Evolutionary conservation across 2,329 filamentous ascomycete species (phyloP).

Genomic region (Pyrenophora tritici-repentis): DNA sequence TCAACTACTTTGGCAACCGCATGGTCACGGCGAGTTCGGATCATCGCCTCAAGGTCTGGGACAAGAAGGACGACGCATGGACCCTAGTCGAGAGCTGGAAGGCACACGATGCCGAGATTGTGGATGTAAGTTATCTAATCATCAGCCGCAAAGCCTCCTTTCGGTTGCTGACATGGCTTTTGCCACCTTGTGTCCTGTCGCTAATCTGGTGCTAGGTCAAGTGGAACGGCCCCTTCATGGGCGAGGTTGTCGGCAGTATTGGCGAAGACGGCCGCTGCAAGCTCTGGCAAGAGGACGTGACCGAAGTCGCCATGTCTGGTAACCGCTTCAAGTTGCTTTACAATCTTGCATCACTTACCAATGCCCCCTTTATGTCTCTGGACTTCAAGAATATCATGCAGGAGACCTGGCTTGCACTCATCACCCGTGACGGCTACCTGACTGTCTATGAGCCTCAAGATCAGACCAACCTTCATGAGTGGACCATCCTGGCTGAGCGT

Average conservation of each 20-base stretch:
- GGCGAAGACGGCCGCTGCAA: constrained; percentile 89
- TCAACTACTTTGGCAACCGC: constrained; percentile 90
- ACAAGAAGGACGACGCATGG: constrained; percentile 78
- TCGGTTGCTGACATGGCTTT: constrained; percentile 25
- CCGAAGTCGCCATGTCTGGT: constrained; percentile 72
- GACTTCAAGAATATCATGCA: constrained; percentile 84
- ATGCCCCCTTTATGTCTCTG: constrained; percentile 74
- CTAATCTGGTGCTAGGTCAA: constrained; percentile 66
- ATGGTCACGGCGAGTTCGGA: constrained; percentile 91
- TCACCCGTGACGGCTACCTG: constrained; percentile 80
- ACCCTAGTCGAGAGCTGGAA: constrained; percentile 83
- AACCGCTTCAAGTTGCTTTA: constrained; percentile 77
- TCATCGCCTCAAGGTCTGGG: constrained; percentile 90
- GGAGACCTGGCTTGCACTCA: constrained; percentile 83
- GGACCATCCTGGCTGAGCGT: constrained; percentile 75
- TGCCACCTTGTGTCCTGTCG: constrained; percentile 19
- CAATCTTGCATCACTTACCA: constrained; percentile 68
- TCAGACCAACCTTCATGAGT: constrained; percentile 79
- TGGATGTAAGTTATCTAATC: constrained; percentile 67
- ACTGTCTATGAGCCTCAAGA: constrained; percentile 84
- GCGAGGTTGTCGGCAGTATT: constrained; percentile 85
- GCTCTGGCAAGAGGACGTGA: constrained; percentile 89
- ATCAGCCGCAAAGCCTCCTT: constrained; percentile 20
- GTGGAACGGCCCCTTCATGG: constrained; percentile 90
- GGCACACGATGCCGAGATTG: constrained; percentile 86